These are phyloP conservation scores for Drechslerella dactyloides DNA, from an alignment of 2,329 filamentous ascomycete species.

Conservation along the genomic window DNA sequence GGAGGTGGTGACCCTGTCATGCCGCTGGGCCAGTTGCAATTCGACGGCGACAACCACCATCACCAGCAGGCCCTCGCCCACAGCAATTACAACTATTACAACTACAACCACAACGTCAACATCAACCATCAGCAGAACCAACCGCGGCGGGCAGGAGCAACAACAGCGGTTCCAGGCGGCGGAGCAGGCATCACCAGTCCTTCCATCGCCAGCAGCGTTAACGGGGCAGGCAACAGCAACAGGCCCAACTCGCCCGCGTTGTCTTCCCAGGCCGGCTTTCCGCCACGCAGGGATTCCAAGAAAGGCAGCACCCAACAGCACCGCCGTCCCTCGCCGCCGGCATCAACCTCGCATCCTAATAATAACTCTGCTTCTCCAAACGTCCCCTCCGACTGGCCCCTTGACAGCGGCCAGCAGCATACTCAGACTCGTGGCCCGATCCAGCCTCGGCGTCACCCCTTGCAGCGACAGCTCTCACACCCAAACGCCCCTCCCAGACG, in stretches of 20 bases:
- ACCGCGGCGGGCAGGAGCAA: constrained; percentile 12
- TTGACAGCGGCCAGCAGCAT: constrained; percentile 20
- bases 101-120: constrained; percentile 8
- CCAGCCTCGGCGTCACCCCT: constrained; percentile 22
- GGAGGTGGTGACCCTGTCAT: constrained; percentile 31
- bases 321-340: constrained; percentile 11
- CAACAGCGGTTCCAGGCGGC: constrained; percentile 6
- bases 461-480: constrained; percentile 49
- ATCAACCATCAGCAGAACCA: constrained; percentile 1
- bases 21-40: constrained; percentile 16
- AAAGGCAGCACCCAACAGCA: constrained; percentile 28
- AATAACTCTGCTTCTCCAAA: constrained; percentile 19
- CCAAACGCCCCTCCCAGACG: constrained; percentile 41
- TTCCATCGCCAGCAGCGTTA: background rate
- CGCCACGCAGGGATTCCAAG: constrained; percentile 48
- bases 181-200: background rate
- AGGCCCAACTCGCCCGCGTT: constrained; percentile 17
- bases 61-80: no score
- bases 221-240: background rate
- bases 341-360: constrained; percentile 25
- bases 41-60: constrained; percentile 3
- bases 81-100: constrained; percentile 28
- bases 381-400: constrained; percentile 43
- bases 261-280: constrained; percentile 26
- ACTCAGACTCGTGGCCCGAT: constrained; percentile 14